These are phyloP conservation scores for Hortaea werneckii DNA, from an alignment of 2,329 filamentous ascomycete genomes.

Conservation along the genomic window DNA sequence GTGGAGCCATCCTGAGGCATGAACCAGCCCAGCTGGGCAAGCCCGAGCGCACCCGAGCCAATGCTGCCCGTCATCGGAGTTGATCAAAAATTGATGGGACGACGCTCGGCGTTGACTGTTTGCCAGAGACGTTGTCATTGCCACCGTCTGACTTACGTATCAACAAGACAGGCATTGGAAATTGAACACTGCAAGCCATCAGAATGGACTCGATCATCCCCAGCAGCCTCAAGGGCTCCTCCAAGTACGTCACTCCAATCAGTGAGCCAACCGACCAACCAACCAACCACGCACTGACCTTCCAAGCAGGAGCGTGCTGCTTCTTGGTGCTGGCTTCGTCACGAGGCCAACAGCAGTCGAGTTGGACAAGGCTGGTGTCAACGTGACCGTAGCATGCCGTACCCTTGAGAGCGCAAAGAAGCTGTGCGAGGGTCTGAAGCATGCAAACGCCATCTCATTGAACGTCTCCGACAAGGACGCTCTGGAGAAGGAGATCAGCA, in stretches of 20 bases:
- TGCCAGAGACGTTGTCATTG: too few species aligned
- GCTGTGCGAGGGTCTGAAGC: slow-evolving; percentile 60
- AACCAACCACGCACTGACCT: not conserved
- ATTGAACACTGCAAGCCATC: not conserved
- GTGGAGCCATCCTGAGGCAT: too few species aligned
- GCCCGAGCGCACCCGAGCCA: too few species aligned
- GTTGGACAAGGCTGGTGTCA: slow-evolving; percentile 46
- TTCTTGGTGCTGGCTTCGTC: slow-evolving; percentile 45
- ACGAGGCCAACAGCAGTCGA: slow-evolving; percentile 50
- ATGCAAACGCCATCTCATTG: slow-evolving; percentile 67
- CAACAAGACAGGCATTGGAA: too few species aligned
- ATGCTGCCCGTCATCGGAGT: too few species aligned
- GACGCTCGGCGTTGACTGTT: too few species aligned
- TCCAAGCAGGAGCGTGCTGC: slow-evolving; percentile 31
- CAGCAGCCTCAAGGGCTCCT: slow-evolving; percentile 4
- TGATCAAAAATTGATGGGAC: too few species aligned
- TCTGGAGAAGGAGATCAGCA: slow-evolving; percentile 68
- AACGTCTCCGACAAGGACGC: slow-evolving; percentile 69
- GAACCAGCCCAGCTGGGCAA: too few species aligned
- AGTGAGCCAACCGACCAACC: not conserved
- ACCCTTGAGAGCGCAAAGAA: slow-evolving; percentile 68
- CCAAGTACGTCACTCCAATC: slow-evolving; percentile 24
- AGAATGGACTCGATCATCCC: not conserved
- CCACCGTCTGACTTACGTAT: too few species aligned
- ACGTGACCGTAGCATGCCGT: slow-evolving; percentile 62